Conservation (phyloP, 345 rosid species). For the Salix koriyanagi region DNA sequence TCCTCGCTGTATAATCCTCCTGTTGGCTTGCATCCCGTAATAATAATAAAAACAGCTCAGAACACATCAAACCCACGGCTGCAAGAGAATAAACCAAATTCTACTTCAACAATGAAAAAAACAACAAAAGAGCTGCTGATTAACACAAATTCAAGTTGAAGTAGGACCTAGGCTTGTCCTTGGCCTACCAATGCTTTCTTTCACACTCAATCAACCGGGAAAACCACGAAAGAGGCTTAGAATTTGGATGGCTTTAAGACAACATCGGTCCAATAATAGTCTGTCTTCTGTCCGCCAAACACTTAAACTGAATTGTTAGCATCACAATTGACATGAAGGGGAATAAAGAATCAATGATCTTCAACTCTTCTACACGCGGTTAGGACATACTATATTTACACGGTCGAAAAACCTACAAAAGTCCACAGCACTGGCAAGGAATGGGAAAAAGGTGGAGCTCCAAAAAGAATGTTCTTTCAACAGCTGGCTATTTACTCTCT, state of each 20-base stretch:
- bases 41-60: no score
- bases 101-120: no score
- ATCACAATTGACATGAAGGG: slow-evolving; percentile 9
- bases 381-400: slow-evolving; percentile 37
- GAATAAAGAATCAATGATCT: slow-evolving; percentile 45
- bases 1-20: no score
- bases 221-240: no score
- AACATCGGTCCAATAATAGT: slow-evolving; percentile 18
- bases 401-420: slow-evolving; percentile 11
- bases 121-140: no score
- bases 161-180: no score
- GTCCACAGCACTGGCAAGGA: slow-evolving; percentile 1
- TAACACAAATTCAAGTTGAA: no score
- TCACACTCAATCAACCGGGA: no score
- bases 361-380: slow-evolving; percentile 25
- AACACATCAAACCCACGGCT: no score
- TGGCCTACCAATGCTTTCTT: no score
- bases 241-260: not conserved
- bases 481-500: slow-evolving; percentile 46
- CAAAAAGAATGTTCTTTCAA: slow-evolving; percentile 31
- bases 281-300: slow-evolving; percentile 15
- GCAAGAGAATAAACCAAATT: no score
- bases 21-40: no score
- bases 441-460: slow-evolving; percentile 27
- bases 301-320: slow-evolving; percentile 11